A percentile compares a stretch with the other conserved stretches of the same genome.
phyloP scores from a whole-genome alignment of 208 protist genomes.

The Acanthamoeba culbertsoni region DNA sequence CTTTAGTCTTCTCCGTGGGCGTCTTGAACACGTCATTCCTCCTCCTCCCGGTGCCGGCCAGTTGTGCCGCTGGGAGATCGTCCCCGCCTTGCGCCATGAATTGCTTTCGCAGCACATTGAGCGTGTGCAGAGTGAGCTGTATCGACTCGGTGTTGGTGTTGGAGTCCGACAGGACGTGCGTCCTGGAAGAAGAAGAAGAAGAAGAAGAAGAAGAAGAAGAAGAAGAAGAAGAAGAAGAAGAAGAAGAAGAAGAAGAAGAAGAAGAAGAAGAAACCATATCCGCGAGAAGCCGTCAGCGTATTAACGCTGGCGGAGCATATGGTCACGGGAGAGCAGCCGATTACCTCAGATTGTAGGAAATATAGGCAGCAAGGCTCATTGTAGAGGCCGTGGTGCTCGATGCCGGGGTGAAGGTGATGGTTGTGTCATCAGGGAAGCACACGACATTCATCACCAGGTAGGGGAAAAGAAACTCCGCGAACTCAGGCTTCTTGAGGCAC shows the following conservation, averaged over 20 bases:
- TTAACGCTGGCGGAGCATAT: no score
- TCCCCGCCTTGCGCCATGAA: conserved; percentile 26
- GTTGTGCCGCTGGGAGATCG: not conserved
- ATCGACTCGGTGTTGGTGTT: conserved; percentile 47
- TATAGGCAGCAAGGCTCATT: conserved; percentile 7
- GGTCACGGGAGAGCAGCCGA: not conserved
- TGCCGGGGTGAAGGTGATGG: not conserved
- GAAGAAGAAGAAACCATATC: no score
- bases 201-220: no score
- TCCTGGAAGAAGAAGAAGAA: no score
- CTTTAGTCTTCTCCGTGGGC: not conserved
- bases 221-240: no score
- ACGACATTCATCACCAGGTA: conserved; percentile 54
- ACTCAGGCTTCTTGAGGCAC: conserved; percentile 58
- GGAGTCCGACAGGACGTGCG: not conserved
- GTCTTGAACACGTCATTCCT: not conserved
- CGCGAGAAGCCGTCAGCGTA: no score
- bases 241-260: no score
- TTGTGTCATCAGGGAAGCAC: not conserved
- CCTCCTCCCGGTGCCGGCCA: not conserved
- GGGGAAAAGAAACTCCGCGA: conserved; percentile 62
- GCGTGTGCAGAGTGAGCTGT: not conserved
- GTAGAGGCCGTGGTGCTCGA: not conserved
- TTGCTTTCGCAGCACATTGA: conserved; percentile 51
- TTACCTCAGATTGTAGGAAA: conserved; percentile 29